Base-by-base conservation (phyloP, 73 alveolate genomes). In the Paraurostyla sp. region DNA sequence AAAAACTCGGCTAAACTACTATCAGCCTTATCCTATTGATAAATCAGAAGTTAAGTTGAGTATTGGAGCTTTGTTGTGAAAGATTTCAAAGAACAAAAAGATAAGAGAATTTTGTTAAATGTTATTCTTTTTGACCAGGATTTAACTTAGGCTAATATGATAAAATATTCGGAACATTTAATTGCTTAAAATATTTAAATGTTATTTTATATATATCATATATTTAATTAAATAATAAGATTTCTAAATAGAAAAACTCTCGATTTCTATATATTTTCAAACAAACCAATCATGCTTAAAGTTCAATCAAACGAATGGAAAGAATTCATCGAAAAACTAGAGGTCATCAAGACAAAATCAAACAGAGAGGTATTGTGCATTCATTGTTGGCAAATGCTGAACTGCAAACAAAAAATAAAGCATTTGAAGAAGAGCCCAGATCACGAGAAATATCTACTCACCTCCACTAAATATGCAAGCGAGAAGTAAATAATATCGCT, bases 341-440 rank as follows among this genome's bases (percentile, higher is more conserved):
- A 60, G 27, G 69, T 75, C 33, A 75, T 89, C 11, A 80, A 75
- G 76, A 43, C 85, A 0, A 89, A 89, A 43, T 89, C 94, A 6
- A 89, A 89, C 82, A 87, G 94, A 23, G 88, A 89, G 43, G 94
- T 89, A 0, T 76, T 89, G 27, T 89, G 94, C n/a, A 73, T 89
- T 51, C 48, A 89, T 27, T 89, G 94, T 83, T 89, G 94, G 94
- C 35, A 42, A 49, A 69, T 76, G 88, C 89, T 80, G 30, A 89
- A 89, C 76, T 89, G 88, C 76, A 85, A 89, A 42, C 86, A 89
- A 73, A 89, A 89, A 58, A 52, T 89, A 50, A 89, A 89, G 69
- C 94, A 89, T 65, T 35, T 89, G 54, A 81, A 80, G 41, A 41
- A 13, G 62, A 48, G 18, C 15, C 92, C 87, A n/a, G 94, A 89